phyloP scores from a whole-genome alignment of 129 eudicot species.

The Arctium lappa region DNA sequence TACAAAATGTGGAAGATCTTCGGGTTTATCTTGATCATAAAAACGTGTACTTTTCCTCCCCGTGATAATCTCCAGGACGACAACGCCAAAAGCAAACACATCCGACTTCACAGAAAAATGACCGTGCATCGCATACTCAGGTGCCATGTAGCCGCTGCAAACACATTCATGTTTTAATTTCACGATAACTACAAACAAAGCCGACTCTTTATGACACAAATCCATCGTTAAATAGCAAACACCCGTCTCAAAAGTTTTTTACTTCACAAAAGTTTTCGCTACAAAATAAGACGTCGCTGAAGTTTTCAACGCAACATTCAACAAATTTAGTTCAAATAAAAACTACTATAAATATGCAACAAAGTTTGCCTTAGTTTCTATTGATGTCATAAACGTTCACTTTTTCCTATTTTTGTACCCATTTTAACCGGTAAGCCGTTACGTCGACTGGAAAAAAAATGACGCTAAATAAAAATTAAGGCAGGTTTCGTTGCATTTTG shows the following conservation, averaged over 20 bases:
- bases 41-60: constrained; percentile 21
- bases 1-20: constrained; percentile 23
- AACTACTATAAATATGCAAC: too few relatives aligned
- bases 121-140: constrained; percentile 34
- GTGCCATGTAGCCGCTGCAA: constrained; percentile 44
- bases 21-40: background rate
- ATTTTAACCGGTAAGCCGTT: too few relatives aligned
- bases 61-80: constrained; percentile 19
- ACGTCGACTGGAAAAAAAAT: too few relatives aligned
- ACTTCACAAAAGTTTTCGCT: too few relatives aligned
- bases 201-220: background rate
- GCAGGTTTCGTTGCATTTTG: background rate
- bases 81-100: constrained; percentile 36
- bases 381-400: too few relatives aligned
- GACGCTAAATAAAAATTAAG: background rate
- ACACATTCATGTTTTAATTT: background rate
- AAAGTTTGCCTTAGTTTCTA: too few relatives aligned
- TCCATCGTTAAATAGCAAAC: background rate
- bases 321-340: too few relatives aligned
- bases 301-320: too few relatives aligned
- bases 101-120: constrained; percentile 32
- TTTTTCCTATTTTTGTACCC: too few relatives aligned
- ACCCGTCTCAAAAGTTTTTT: background rate
- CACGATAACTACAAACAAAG: background rate
- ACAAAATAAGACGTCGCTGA: background rate